Percentiles rank a stretch among this genome's conserved stretches.
These are phyloP conservation scores for Metarhizium album DNA, from an alignment of 2,329 filamentous ascomycete species.

Conservation along the genomic window DNA sequence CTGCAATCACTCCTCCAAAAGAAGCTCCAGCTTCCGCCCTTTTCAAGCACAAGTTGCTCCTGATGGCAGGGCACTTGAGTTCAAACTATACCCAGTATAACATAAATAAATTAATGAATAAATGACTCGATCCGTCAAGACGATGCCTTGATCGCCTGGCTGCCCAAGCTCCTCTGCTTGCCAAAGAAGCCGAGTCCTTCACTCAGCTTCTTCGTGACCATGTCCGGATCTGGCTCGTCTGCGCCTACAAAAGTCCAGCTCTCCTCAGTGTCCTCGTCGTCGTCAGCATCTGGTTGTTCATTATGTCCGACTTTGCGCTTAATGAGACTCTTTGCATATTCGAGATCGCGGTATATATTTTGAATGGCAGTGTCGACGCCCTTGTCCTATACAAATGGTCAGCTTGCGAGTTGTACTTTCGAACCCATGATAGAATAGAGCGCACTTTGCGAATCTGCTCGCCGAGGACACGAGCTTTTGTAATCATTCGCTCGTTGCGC, in stretches of 20 bases:
- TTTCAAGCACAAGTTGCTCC: too few relatives aligned
- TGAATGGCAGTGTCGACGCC: slow-evolving; percentile 87
- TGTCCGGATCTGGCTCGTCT: slow-evolving; percentile 35
- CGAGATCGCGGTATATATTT: slow-evolving; percentile 85
- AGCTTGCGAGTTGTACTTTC: slow-evolving; percentile 8
- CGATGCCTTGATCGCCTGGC: slow-evolving; percentile 9
- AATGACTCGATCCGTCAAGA: not conserved
- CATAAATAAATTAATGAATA: not conserved
- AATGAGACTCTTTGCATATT: slow-evolving; percentile 80
- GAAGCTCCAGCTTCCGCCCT: too few relatives aligned
- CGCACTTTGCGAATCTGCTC: slow-evolving; percentile 78
- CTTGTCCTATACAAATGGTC: slow-evolving; percentile 53
- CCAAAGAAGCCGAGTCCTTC: slow-evolving; percentile 18
- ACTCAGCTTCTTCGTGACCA: slow-evolving; percentile 29
- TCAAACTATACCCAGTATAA: not conserved
- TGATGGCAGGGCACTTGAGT: not conserved
- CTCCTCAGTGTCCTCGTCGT: slow-evolving; percentile 56
- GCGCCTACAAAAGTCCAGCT: slow-evolving; percentile 83
- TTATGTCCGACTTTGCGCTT: slow-evolving; percentile 51
- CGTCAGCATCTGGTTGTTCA: slow-evolving; percentile 25
- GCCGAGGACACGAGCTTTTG: slow-evolving; percentile 71
- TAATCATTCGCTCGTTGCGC: slow-evolving; percentile 81
- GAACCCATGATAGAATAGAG: slow-evolving; percentile 7
- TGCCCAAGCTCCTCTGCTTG: slow-evolving; percentile 15
- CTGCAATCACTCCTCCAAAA: not conserved